These are phyloP conservation scores for Boletellus sp. DNA, from an alignment of 768 basidiomycete species.

Conservation along the genomic window DNA sequence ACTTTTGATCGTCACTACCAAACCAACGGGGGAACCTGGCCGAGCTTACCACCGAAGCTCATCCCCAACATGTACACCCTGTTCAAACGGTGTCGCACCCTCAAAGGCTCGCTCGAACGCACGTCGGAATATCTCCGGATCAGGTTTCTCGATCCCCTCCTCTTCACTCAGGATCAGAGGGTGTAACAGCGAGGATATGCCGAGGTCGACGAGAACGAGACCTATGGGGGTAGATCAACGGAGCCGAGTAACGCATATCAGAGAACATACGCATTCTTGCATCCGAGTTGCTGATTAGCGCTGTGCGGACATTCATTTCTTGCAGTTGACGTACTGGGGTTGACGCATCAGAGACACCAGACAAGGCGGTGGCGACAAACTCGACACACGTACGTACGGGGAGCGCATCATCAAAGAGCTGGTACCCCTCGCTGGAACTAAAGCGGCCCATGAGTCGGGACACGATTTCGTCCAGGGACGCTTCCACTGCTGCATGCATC, in stretches of 20 bases:
- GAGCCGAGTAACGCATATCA: not conserved
- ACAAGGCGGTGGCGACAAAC: not conserved
- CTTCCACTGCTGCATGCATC: slow-evolving; percentile 47
- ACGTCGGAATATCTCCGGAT: slow-evolving; percentile 51
- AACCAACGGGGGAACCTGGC: not conserved
- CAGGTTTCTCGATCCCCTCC: slow-evolving; percentile 67
- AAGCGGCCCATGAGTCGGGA: slow-evolving; percentile 61
- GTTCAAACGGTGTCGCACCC: slow-evolving; percentile 7
- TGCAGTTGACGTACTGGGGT: slow-evolving; percentile 44
- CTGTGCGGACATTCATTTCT: slow-evolving; percentile 46
- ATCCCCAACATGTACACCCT: slow-evolving; percentile 74
- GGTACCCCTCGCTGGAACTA: slow-evolving; percentile 68
- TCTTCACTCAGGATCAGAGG: slow-evolving; percentile 69
- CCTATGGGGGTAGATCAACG: slow-evolving; percentile 29
- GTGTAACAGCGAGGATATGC: slow-evolving; percentile 44
- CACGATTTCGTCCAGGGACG: slow-evolving; percentile 53
- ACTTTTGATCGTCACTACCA: slow-evolving; percentile 33
- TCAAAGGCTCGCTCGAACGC: slow-evolving; percentile 27
- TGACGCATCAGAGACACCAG: slow-evolving; percentile 5
- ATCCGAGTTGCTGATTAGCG: slow-evolving; percentile 71
- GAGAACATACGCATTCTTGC: slow-evolving; percentile 57
- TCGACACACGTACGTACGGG: slow-evolving; percentile 46
- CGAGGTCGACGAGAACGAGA: slow-evolving; percentile 57
- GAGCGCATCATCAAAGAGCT: slow-evolving; percentile 50
- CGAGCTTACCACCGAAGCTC: slow-evolving; percentile 58